Evolutionary conservation across 345 rosid genomes (phyloP).

Genomic region (Citrus cavaleriei): DNA sequence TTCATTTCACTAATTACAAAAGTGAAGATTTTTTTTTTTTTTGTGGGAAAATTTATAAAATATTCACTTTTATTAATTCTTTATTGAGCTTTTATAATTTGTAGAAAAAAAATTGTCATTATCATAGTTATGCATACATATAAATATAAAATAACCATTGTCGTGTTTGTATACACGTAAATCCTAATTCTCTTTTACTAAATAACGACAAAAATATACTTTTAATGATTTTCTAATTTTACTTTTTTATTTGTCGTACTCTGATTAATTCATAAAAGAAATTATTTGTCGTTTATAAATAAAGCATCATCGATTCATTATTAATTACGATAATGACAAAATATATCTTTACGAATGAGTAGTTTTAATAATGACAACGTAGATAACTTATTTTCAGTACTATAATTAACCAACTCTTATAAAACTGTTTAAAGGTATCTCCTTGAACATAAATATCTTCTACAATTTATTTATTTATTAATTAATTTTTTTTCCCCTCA

Average conservation of each 20-base stretch:
- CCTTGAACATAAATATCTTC: too few species aligned
- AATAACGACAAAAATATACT: not conserved
- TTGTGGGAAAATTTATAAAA: not conserved
- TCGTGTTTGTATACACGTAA: not conserved
- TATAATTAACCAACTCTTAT: too few species aligned
- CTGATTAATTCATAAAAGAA: not conserved
- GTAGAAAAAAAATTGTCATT: too few species aligned
- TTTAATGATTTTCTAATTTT: not conserved
- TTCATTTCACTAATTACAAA: not conserved
- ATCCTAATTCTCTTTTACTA: not conserved
- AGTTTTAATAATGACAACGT: not conserved
- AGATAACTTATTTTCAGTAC: not conserved
- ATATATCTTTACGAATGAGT: not conserved
- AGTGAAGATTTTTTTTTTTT: not conserved
- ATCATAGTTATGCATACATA: too few species aligned
- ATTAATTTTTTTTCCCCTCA: too few species aligned
- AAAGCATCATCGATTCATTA: not conserved
- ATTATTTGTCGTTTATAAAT: not conserved
- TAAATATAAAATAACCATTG: not conserved
- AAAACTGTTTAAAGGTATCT: too few species aligned
- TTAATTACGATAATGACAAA: not conserved
- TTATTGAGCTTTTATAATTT: not conserved
- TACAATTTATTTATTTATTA: too few species aligned
- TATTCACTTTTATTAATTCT: not conserved
- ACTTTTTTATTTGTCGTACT: not conserved